Percentiles rank a stretch among this genome's conserved stretches.
Conservation (phyloP, 2,329 filamentous ascomycete genomes). For the Fusarium sambucinum region DNA sequence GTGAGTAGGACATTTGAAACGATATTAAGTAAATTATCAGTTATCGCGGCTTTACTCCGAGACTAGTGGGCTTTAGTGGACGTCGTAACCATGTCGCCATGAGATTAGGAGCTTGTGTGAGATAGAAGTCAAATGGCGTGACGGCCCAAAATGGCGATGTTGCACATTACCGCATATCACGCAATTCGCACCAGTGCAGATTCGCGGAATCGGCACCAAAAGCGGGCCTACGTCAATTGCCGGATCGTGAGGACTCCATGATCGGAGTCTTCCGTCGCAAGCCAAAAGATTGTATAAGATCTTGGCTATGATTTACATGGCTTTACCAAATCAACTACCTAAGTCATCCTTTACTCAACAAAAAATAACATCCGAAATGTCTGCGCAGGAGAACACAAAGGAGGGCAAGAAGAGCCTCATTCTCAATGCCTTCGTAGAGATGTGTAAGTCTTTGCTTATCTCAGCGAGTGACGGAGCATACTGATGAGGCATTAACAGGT, state of each 20-base stretch:
- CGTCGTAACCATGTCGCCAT: background rate
- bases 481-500: slow-evolving; percentile 46
- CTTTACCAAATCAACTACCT: background rate
- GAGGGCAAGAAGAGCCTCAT: slow-evolving; percentile 55
- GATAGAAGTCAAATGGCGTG: background rate
- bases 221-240: background rate
- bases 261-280: background rate
- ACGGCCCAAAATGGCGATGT: background rate
- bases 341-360: background rate
- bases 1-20: background rate
- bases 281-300: background rate
- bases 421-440: slow-evolving; percentile 58
- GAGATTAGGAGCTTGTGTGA: background rate
- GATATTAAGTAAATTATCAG: too few relatives aligned
- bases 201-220: background rate
- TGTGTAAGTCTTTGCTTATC: background rate
- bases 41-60: background rate
- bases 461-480: background rate
- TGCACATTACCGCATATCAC: background rate
- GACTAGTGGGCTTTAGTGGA: background rate
- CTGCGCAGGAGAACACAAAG: background rate
- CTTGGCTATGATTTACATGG: background rate
- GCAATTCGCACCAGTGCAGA: background rate
- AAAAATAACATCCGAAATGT: background rate
- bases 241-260: background rate